These are phyloP conservation scores for Musa acuminata DNA, from an alignment of 176 grass and related monocot genomes.

Conservation along the genomic window DNA sequence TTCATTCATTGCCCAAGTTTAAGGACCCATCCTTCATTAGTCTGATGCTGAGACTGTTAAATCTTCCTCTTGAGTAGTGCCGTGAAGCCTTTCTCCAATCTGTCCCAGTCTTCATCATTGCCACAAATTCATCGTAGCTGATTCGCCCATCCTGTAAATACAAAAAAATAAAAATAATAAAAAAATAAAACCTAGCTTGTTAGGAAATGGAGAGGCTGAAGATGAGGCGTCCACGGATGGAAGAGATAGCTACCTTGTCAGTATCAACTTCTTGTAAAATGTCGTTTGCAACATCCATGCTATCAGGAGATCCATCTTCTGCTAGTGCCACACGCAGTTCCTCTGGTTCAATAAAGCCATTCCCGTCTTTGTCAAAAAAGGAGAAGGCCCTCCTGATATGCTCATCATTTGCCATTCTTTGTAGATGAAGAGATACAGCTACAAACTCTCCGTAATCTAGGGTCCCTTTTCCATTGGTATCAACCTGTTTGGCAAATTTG, in stretches of 20 bases:
- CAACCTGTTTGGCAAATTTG: slow-evolving; percentile 53
- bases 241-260: slow-evolving; percentile 55
- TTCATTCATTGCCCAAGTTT: slow-evolving; percentile 66
- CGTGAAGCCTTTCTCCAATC: slow-evolving; percentile 99
- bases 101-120: slow-evolving; percentile 99
- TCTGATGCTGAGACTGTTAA: slow-evolving; percentile 96
- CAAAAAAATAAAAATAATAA: neutral
- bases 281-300: slow-evolving; percentile 89
- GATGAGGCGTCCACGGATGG: slow-evolving; percentile 1
- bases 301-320: slow-evolving; percentile 72
- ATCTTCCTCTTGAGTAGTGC: slow-evolving; percentile 98
- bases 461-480: slow-evolving; percentile 74
- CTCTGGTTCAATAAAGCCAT: slow-evolving; percentile 89
- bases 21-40: slow-evolving; percentile 95
- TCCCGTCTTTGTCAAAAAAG: slow-evolving; percentile 90
- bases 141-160: slow-evolving; percentile 80
- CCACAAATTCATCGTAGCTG: slow-evolving; percentile 97
- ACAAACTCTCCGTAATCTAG: slow-evolving; percentile 93
- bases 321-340: slow-evolving; percentile 68
- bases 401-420: slow-evolving; percentile 97
- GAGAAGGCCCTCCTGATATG: slow-evolving; percentile 80
- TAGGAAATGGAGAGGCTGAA: neutral
- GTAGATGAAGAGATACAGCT: slow-evolving; percentile 94
- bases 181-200: slow-evolving; percentile 8
- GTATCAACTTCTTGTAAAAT: slow-evolving; percentile 97